Percentiles rank a stretch among this genome's conserved stretches.
Conservation (phyloP, 75 land plant genomes). For the Azolla pinnata region DNA sequence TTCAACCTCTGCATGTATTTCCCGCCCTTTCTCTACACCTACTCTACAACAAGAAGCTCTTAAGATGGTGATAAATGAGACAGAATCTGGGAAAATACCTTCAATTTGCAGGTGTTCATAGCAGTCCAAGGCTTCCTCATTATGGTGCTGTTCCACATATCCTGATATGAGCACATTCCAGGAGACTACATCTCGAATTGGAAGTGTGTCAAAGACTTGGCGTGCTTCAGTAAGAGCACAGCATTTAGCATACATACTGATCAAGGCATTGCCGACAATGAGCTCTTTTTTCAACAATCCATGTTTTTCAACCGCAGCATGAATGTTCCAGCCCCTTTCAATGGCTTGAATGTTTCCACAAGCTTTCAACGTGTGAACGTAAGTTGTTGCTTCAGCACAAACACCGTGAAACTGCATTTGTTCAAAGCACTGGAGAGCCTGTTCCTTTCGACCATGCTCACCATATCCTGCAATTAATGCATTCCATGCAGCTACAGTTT, state of each 20-base stretch:
- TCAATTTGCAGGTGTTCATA: constrained; percentile 33
- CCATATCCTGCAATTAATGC: constrained; percentile 39
- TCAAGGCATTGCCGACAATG: constrained; percentile 47
- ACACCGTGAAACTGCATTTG: constrained; percentile 34
- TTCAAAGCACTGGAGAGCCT: constrained; percentile 28
- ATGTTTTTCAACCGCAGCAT: constrained; percentile 32
- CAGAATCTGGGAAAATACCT: constrained; percentile 33
- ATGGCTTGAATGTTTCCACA: constrained; percentile 17
- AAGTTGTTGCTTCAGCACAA: constrained; percentile 39
- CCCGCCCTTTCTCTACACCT: constrained; percentile 41
- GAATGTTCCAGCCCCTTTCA: constrained; percentile 27
- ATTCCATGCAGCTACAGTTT: constrained; percentile 44
- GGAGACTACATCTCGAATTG: constrained; percentile 40
- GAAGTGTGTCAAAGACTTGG: constrained; percentile 51
- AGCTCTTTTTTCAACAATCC: constrained; percentile 32
- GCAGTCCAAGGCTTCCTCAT: constrained; percentile 31
- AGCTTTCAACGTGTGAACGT: constrained; percentile 42
- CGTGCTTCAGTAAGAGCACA: constrained; percentile 36
- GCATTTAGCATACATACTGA: constrained; percentile 49
- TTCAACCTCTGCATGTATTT: constrained; percentile 34
- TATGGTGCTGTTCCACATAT: constrained; percentile 45
- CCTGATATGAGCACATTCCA: constrained; percentile 66
- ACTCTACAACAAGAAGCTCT: constrained; percentile 53
- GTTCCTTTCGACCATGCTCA: constrained; percentile 12
- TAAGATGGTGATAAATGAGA: constrained; percentile 39